Base-by-base conservation (phyloP, 2,329 filamentous ascomycete genomes). In the Penicillium corylophilum region DNA sequence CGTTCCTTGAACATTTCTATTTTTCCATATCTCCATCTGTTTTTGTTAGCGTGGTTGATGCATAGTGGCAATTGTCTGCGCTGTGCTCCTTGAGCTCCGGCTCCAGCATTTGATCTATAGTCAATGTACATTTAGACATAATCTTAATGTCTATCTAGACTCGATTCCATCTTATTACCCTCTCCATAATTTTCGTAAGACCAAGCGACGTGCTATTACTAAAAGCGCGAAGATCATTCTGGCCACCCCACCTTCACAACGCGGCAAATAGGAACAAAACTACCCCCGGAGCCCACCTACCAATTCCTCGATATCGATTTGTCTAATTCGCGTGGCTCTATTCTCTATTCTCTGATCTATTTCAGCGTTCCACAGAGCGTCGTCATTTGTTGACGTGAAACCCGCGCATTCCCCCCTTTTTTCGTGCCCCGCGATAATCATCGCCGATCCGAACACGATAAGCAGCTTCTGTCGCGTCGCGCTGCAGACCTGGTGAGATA, bases 381-480 rank as follows among this genome's bases (percentile, higher is more conserved):
- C 28, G 6, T 9, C 31, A 16, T 35, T 31, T 51, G 18, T 45
- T 29, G 47, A 15, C 31, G 41, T 18, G 12, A 46, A 50, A 3
- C 26, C 16, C 33, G 15, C 23, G 15, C 36, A 38, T 38, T 22
- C 12, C 10, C 35, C 54, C 51, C 40, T 26, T 51, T 55, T 53
- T 47, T 24, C 48, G 52, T 50, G 48, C 55, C 55, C 46, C 55
- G 46, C 26, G n/a, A 10, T 44, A 48, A 46, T 46, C 42, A 42
- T 46, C 46, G 53, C 46, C 42, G 45, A 51, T 52, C 48, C 31
- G 36, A 23, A 50, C 51, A 43, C 51, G 54, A 57, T 57, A 57
- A 57, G 52, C 50, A 48, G 33, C 46, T 13, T 33, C 45, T 39
- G 40, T 43, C 40, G 46, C 31, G 29, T 33, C 46, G 13, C n/a